Evolutionary conservation across 345 rosid genomes (phyloP).

Genomic region (Raphanus sativus): DNA sequence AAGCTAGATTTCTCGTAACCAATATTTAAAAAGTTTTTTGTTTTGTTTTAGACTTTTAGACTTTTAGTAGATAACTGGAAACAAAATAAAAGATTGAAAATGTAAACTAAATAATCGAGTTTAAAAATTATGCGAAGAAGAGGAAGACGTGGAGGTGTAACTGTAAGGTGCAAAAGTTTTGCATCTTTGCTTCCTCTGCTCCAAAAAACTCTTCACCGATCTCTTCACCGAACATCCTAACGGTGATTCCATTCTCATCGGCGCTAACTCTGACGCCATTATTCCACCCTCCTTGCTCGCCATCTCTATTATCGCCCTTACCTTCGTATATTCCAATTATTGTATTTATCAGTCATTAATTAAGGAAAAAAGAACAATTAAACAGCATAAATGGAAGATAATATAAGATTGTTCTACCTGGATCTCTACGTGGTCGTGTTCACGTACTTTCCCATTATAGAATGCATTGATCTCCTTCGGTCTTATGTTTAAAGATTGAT

Average conservation of each 20-base stretch:
- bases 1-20: no score
- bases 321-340: constrained; percentile 4
- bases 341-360: background rate
- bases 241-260: constrained; percentile 26
- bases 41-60: no score
- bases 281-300: constrained; percentile 27
- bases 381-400: no score
- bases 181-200: constrained; percentile 37
- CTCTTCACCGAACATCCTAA: constrained; percentile 31
- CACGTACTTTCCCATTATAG: background rate
- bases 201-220: constrained; percentile 33
- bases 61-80: no score
- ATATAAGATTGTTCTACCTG: constrained; percentile 23
- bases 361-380: background rate
- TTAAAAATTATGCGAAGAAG: constrained; percentile 25
- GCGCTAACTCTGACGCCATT: constrained; percentile 17
- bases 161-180: constrained; percentile 5
- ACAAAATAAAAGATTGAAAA: no score
- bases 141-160: constrained; percentile 22
- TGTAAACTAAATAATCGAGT: background rate
- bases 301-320: constrained; percentile 37
- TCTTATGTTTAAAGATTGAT: background rate
- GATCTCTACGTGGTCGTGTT: constrained; percentile 28
- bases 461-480: constrained; percentile 1
- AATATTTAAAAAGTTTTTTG: no score